These are phyloP conservation scores for Colletotrichum cordylinicola DNA, from an alignment of 2,329 filamentous ascomycete species.

Conservation along the genomic window DNA sequence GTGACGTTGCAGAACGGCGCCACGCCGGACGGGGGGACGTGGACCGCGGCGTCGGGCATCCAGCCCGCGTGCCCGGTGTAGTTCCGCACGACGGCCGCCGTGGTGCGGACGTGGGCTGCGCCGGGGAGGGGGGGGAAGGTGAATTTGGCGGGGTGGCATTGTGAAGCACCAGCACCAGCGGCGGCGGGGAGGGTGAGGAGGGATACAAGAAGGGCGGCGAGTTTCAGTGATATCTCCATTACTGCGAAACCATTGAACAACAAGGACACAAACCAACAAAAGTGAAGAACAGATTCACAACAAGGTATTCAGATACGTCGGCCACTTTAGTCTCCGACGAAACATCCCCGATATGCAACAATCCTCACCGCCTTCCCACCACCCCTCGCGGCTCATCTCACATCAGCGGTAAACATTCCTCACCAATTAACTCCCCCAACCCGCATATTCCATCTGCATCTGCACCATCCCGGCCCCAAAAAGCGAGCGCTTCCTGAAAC, in stretches of 20 bases:
- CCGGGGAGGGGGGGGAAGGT: background rate
- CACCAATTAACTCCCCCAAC: background rate
- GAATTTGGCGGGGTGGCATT: background rate
- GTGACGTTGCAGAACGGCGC: constrained; percentile 24
- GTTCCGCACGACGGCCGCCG: background rate
- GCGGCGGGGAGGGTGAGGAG: background rate
- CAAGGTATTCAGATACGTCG: background rate
- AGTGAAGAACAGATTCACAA: too few species aligned
- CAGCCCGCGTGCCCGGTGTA: background rate
- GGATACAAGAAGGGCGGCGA: background rate
- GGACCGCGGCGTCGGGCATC: background rate
- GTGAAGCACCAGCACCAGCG: background rate
- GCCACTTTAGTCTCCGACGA: too few species aligned
- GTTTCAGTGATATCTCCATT: fast-evolving
- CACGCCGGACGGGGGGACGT: background rate
- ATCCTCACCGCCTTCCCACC: background rate
- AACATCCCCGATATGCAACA: too few species aligned
- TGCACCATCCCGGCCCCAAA: background rate
- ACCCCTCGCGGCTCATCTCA: background rate
- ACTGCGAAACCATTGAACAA: background rate
- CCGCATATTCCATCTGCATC: background rate
- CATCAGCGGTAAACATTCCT: background rate
- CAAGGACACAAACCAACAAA: too few species aligned
- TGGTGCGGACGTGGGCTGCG: background rate
- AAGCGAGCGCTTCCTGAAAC: background rate